Conservation (phyloP, 768 basidiomycete species). For the Amanita rimosa region DNA sequence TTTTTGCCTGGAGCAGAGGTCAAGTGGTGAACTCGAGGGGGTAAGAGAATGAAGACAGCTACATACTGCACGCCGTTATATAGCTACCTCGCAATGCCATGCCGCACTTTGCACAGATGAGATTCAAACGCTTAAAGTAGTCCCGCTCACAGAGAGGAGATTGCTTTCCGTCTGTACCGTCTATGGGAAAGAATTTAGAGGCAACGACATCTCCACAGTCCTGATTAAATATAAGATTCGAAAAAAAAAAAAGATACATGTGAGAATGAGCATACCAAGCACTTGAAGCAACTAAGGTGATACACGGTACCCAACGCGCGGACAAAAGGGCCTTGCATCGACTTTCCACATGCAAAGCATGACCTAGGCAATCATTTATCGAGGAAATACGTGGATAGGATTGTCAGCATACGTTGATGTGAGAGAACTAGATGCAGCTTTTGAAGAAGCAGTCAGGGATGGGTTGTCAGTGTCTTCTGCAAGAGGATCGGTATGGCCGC, state of each 20-base stretch:
- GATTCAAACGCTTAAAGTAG: conserved; percentile 90
- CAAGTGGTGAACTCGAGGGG: conserved; percentile 5
- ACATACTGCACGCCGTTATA: conserved; percentile 94
- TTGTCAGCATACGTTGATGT: conserved; percentile 43
- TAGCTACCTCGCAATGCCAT: conserved; percentile 94
- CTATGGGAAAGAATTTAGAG: conserved; percentile 97
- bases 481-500: conserved; percentile 39
- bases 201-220: conserved; percentile 96
- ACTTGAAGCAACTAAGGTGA: conserved; percentile 97
- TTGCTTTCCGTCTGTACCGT: conserved; percentile 80
- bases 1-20: conserved; percentile 66
- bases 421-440: conserved; percentile 38
- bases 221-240: conserved; percentile 25
- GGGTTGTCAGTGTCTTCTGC: conserved; percentile 46
- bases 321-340: conserved; percentile 94
- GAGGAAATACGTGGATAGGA: conserved; percentile 14
- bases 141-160: conserved; percentile 97
- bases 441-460: conserved; percentile 23
- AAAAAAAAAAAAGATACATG: not conserved
- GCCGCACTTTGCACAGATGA: conserved; percentile 95
- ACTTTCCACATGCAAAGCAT: conserved; percentile 68
- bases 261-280: conserved; percentile 55
- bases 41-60: conserved; percentile 3
- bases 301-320: conserved; percentile 89
- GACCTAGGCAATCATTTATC: conserved; percentile 27